phyloP scores from a whole-genome alignment of 2,329 filamentous ascomycete genomes.

The Cyphellophora europaea region DNA sequence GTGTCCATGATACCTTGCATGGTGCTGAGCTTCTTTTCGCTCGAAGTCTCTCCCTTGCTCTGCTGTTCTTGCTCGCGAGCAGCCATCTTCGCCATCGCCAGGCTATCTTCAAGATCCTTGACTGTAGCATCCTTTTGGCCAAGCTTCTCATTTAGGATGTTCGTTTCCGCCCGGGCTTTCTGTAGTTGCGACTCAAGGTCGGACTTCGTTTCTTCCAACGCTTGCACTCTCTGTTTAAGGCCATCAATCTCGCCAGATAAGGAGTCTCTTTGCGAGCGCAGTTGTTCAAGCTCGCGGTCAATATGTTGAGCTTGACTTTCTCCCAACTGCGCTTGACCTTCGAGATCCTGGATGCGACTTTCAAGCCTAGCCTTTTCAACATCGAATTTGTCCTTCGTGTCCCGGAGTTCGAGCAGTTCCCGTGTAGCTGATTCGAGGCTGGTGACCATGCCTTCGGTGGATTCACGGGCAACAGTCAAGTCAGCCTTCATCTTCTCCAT shows the following conservation, averaged over 20 bases:
- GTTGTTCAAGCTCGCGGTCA: slow-evolving; percentile 28
- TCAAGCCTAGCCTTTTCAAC: slow-evolving; percentile 31
- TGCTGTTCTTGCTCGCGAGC: slow-evolving; percentile 14
- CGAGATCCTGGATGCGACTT: slow-evolving; percentile 33
- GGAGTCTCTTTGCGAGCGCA: slow-evolving; percentile 29
- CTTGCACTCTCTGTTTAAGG: slow-evolving; percentile 21
- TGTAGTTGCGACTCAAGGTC: slow-evolving; percentile 18
- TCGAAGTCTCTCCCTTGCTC: slow-evolving; percentile 26
- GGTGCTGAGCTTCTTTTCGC: slow-evolving; percentile 45
- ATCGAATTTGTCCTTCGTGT: slow-evolving; percentile 41
- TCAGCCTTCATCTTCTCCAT: slow-evolving; percentile 61
- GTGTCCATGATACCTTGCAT: slow-evolving; percentile 47
- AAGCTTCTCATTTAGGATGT: slow-evolving; percentile 21
- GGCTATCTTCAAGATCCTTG: slow-evolving; percentile 19
- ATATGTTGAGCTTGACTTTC: slow-evolving; percentile 21
- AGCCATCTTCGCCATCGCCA: slow-evolving; percentile 15
- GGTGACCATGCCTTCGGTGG: slow-evolving; percentile 53
- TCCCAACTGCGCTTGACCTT: slow-evolving; percentile 20
- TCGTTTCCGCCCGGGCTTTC: slow-evolving; percentile 5
- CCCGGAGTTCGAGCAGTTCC: slow-evolving; percentile 49
- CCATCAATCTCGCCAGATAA: slow-evolving; percentile 30
- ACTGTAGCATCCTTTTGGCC: slow-evolving; percentile 21
- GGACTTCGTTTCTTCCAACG: slow-evolving; percentile 19
- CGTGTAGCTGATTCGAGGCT: slow-evolving; percentile 59
- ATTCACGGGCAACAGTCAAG: slow-evolving; percentile 61